Conservation (phyloP, 2,329 filamentous ascomycete genomes). For the Trichoderma guizhouense region DNA sequence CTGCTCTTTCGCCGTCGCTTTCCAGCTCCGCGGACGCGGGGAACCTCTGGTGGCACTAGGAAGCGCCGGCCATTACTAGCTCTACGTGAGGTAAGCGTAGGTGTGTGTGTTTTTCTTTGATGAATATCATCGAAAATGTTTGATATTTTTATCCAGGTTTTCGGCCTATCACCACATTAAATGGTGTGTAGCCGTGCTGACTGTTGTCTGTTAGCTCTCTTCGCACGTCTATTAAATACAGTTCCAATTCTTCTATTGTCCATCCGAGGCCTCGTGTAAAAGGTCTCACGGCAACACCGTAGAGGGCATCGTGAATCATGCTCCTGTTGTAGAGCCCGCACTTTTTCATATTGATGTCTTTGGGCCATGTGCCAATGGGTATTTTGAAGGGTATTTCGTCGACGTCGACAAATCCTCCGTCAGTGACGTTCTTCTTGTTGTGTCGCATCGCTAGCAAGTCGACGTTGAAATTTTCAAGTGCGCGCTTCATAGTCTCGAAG, state of each 20-base stretch:
- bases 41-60: neutral
- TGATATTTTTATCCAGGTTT: constrained; percentile 20
- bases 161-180: constrained; percentile 18
- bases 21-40: constrained; percentile 9
- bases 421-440: constrained; percentile 27
- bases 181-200: constrained; percentile 21
- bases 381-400: constrained; percentile 40
- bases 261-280: constrained; percentile 35
- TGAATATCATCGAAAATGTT: neutral
- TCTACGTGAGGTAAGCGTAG: neutral
- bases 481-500: constrained; percentile 29
- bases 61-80: neutral
- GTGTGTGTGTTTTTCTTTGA: neutral
- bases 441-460: constrained; percentile 32
- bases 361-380: constrained; percentile 48
- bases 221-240: constrained; percentile 33
- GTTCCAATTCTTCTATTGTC: constrained; percentile 33
- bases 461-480: constrained; percentile 29
- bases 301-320: constrained; percentile 31
- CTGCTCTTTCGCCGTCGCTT: neutral
- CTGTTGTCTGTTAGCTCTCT: constrained; percentile 31
- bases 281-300: constrained; percentile 33
- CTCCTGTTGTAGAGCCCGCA: constrained; percentile 37
- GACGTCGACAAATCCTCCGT: constrained; percentile 42
- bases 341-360: constrained; percentile 43